These are phyloP conservation scores for Neonectria sp. DNA, from an alignment of 2,329 filamentous ascomycete genomes.

Conservation along the genomic window DNA sequence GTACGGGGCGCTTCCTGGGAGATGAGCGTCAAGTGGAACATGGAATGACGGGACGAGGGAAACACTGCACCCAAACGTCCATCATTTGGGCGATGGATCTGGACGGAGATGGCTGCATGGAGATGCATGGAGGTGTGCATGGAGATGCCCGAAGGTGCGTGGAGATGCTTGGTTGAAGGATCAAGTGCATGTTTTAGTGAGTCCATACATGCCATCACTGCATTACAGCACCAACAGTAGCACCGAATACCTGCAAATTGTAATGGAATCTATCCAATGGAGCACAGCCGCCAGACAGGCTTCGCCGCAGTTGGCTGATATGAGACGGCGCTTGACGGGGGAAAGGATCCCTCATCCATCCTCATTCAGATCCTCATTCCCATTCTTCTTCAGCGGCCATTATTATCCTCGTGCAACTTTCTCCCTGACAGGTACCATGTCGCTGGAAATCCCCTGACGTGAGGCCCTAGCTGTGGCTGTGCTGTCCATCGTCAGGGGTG, in stretches of 20 bases:
- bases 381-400: background rate
- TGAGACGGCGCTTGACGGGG: background rate
- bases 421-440: background rate
- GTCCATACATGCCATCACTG: background rate
- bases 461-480: slow-evolving; percentile 6
- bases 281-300: background rate
- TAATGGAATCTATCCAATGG: background rate
- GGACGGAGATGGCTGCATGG: background rate
- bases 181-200: slow-evolving; percentile 10
- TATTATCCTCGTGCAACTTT: too few relatives aligned
- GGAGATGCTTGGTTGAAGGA: slow-evolving; percentile 18
- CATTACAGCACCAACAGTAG: background rate
- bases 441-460: background rate
- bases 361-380: background rate
- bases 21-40: slow-evolving; percentile 8
- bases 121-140: too few relatives aligned
- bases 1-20: background rate
- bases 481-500: background rate
- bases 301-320: slow-evolving; percentile 1
- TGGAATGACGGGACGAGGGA: slow-evolving; percentile 10
- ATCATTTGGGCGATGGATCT: slow-evolving; percentile 19
- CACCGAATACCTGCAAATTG: too few relatives aligned
- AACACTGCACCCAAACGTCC: slow-evolving; percentile 6
- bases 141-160: background rate
- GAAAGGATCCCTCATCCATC: background rate